Base-by-base conservation (phyloP, 257 asterid genomes). In the Jasminum sambac region DNA sequence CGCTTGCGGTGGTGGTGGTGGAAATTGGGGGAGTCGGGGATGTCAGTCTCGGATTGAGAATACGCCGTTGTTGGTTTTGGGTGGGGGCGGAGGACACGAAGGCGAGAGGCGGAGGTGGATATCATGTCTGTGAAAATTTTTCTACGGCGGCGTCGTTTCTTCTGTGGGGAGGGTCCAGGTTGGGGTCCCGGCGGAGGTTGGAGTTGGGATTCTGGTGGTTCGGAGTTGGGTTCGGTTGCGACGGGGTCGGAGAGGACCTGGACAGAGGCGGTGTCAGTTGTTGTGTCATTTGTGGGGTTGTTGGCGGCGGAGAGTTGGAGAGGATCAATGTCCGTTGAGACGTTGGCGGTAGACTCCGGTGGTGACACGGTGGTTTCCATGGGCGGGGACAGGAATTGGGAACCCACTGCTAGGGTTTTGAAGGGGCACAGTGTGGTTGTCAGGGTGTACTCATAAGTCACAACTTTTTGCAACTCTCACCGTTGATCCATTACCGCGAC, bases 121-220 rank as follows among this genome's bases (percentile, higher is more conserved):
- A 94, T 87, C 90, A 89, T 85, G 73, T 94, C 97, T 1, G 97
- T 88, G 87, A 82, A 94, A 71, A 91, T 82, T 73, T 86, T 88
- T 87, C 89, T 91, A 37, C 97, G 89, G 68, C 99, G 99, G 73
- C 99, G 97, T 11, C 99, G 86, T 61, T 76, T 84, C 80, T 79
- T 93, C 38, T 81, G 84, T 6, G 83, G 95, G 12, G 76, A 83
- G 30, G 87, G 65, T 44, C 76, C 85, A 12, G 85, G 79, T 25
- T 72, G 77, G 3, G 71, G 16, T 0, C 36, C 36, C 10, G 74
- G 17, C 17, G 26, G 24, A 10, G 57, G 62, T 21, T n/a, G 71
- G 38, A 41, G 13, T 40, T 60, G 73, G 37, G 77, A 63, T 13
- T 72, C 81, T 8, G 72, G 75, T 13, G 80, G 69, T 40, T 66